Percentiles rank a stretch among this genome's conserved stretches.
phyloP scores from a whole-genome alignment of 139 green algal species.

The Protoeuglena noctilucae region DNA sequence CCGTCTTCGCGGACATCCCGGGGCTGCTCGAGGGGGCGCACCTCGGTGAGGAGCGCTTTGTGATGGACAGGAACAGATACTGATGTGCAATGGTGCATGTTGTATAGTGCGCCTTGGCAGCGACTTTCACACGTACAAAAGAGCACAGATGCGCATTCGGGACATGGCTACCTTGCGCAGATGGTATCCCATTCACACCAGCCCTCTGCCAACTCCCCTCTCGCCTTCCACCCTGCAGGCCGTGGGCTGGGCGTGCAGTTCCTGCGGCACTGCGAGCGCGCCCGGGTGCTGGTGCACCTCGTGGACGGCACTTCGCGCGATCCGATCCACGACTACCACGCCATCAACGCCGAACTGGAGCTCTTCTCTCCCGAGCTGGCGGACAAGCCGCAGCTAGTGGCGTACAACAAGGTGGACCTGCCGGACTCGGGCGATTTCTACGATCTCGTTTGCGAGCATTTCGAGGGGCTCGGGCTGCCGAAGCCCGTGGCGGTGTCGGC shows the following conservation, averaged over 20 bases:
- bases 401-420: constrained; percentile 66
- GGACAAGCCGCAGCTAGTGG: constrained; percentile 62
- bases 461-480: constrained; percentile 19
- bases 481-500: constrained; percentile 41
- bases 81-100: no score
- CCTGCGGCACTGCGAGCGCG: constrained; percentile 54
- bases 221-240: no score
- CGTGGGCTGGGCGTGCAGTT: constrained; percentile 86
- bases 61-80: no score
- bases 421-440: constrained; percentile 66
- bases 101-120: no score
- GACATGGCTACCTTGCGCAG: no score
- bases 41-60: constrained; percentile 44
- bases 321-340: constrained; percentile 73
- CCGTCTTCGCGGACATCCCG: constrained; percentile 68
- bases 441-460: constrained; percentile 40
- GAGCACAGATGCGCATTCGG: no score
- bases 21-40: constrained; percentile 89
- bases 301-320: constrained; percentile 80
- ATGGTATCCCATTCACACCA: no score
- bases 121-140: no score
- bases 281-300: constrained; percentile 75
- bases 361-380: constrained; percentile 80
- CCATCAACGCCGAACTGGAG: constrained; percentile 70
- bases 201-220: no score